Percentiles rank a stretch among this genome's conserved stretches.
These are phyloP conservation scores for Penicillium chermesinum DNA, from an alignment of 495 filamentous ascomycete species.

Conservation along the genomic window DNA sequence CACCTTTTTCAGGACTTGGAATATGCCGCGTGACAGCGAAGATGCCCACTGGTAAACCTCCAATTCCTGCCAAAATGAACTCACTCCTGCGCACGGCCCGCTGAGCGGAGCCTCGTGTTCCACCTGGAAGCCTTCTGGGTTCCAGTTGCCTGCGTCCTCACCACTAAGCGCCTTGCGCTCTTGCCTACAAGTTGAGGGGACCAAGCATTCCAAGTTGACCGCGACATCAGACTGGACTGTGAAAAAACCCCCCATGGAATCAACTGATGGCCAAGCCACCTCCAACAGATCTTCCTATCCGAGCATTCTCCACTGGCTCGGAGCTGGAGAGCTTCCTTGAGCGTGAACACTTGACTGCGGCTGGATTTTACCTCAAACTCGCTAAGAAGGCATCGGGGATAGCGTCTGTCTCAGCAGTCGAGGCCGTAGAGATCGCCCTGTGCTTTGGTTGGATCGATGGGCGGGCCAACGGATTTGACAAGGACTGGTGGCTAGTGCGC, in stretches of 20 bases:
- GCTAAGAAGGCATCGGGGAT: slow-evolving; percentile 45
- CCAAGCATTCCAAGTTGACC: background rate
- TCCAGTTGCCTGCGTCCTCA: no score
- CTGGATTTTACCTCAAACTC: slow-evolving; percentile 51
- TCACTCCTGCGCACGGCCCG: no score
- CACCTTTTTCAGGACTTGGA: no score
- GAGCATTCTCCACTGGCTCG: slow-evolving; percentile 29
- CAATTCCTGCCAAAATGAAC: no score
- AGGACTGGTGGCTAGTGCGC: slow-evolving; percentile 40
- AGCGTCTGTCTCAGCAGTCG: slow-evolving; percentile 43
- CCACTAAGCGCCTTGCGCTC: no score
- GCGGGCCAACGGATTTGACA: slow-evolving; percentile 38
- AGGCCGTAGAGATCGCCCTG: slow-evolving; percentile 51
- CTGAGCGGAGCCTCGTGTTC: no score
- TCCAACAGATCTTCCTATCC: slow-evolving; percentile 29
- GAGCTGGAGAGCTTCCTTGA: slow-evolving; percentile 45
- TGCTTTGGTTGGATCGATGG: slow-evolving; percentile 61
- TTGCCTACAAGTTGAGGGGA: background rate
- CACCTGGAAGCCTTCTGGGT: no score
- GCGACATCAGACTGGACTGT: no score
- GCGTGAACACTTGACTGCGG: slow-evolving; percentile 20
- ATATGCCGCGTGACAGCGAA: no score
- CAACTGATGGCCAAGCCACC: slow-evolving; percentile 9
- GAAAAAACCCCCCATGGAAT: no score
- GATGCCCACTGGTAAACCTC: no score